phyloP scores from a whole-genome alignment of 73 alveolate species.

The Paramecium octaurelia region DNA sequence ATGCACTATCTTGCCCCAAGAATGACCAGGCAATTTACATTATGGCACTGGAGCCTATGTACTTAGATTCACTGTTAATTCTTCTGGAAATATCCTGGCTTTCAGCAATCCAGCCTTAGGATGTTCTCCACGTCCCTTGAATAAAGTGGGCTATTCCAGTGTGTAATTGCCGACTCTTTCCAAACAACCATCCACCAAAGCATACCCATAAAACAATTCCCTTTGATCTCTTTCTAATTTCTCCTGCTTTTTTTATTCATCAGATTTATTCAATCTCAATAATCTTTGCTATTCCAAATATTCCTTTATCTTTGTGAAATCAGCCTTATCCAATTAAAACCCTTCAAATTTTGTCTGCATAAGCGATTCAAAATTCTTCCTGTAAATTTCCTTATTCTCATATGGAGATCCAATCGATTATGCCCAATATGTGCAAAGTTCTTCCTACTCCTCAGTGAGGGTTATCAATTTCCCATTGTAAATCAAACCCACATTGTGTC shows the following conservation, averaged over 20 bases:
- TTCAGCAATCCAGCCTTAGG: constrained; percentile 96
- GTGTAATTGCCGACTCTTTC: constrained; percentile 90
- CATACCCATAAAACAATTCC: constrained; percentile 86
- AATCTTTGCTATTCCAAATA: constrained; percentile 81
- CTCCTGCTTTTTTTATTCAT: constrained; percentile 87
- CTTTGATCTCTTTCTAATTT: constrained; percentile 75
- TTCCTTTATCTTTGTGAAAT: constrained; percentile 80
- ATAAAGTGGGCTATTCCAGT: constrained; percentile 98
- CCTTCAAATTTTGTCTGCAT: constrained; percentile 20
- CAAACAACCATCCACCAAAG: constrained; percentile 91
- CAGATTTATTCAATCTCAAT: constrained; percentile 72
- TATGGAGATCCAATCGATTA: constrained; percentile 84
- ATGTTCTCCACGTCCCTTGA: constrained; percentile 99
- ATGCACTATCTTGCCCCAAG: constrained; percentile 96
- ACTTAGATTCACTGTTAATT: constrained; percentile 89
- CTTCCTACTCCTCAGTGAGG: constrained; percentile 93
- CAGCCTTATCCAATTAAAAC: constrained; percentile 76
- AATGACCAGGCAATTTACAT: constrained; percentile 91
- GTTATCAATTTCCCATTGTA: constrained; percentile 79
- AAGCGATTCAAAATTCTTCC: constrained; percentile 80
- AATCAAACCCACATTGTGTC: constrained; percentile 84
- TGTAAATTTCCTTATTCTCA: constrained; percentile 78
- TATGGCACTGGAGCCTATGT: constrained; percentile 75
- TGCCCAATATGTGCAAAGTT: constrained; percentile 95
- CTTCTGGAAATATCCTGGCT: constrained; percentile 90